A percentile compares a stretch with the other conserved stretches of the same genome.
Conservation (phyloP, 371 early-diverging fungal genomes). For the Apophysomyces ossiformis region DNA sequence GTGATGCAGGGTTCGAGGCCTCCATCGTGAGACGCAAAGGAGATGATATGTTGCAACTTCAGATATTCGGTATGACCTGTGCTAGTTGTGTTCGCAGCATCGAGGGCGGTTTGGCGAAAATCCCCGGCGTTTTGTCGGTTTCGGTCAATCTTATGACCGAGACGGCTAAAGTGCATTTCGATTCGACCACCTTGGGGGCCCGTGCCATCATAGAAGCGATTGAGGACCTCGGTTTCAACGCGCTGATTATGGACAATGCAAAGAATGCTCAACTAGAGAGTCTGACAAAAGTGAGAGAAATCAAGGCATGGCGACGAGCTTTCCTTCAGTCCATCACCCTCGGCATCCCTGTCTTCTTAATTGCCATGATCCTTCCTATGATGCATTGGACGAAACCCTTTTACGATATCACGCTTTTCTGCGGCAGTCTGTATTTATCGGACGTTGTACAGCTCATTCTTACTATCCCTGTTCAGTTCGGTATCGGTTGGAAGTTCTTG, state of each 20-base stretch:
- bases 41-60: constrained; percentile 60
- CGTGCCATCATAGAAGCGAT: constrained; percentile 82
- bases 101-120: constrained; percentile 64
- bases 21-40: constrained; percentile 36
- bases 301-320: constrained; percentile 77
- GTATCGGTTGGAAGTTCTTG: constrained; percentile 84
- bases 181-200: constrained; percentile 66
- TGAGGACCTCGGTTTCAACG: constrained; percentile 87
- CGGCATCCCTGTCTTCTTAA: constrained; percentile 82
- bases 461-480: constrained; percentile 93
- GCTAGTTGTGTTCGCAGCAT: constrained; percentile 80
- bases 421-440: constrained; percentile 66
- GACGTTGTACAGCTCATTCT: constrained; percentile 61
- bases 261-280: constrained; percentile 87
- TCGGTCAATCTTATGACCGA: constrained; percentile 81
- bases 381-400: constrained; percentile 47
- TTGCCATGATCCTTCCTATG: constrained; percentile 86
- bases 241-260: constrained; percentile 64
- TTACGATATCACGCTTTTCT: constrained; percentile 41
- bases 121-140: constrained; percentile 68
- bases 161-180: constrained; percentile 71
- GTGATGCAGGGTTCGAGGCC: constrained; percentile 87
- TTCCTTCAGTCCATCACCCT: constrained; percentile 68
- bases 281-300: constrained; percentile 85
- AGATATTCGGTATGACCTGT: constrained; percentile 93